Evolutionary conservation across 352 stramenopile species (phyloP).

Genomic region (Phytophthora capsici): DNA sequence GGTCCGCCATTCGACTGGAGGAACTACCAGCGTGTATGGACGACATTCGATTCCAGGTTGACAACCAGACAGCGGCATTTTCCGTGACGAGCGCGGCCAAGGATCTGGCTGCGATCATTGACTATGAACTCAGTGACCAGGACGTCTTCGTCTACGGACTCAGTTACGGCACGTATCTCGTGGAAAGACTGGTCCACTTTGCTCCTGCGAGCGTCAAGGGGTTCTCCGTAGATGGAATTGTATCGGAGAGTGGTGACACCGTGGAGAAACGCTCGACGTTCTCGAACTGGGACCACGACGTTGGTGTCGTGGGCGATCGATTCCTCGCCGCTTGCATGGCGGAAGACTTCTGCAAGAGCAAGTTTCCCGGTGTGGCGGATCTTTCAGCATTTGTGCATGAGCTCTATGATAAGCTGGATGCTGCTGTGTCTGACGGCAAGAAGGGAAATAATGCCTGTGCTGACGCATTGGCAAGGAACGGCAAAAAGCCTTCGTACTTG

Average conservation of each 20-base stretch:
- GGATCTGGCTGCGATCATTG: constrained; percentile 64
- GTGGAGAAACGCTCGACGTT: constrained; percentile 71
- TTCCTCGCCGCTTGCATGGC: constrained; percentile 64
- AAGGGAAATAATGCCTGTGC: constrained; percentile 54
- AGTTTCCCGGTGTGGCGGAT: constrained; percentile 63
- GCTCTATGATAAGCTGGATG: constrained; percentile 64
- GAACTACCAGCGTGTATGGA: constrained; percentile 75
- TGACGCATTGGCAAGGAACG: constrained; percentile 48
- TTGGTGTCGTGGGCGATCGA: constrained; percentile 60
- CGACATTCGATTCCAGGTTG: constrained; percentile 75
- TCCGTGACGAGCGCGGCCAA: constrained; percentile 78
- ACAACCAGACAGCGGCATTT: constrained; percentile 73
- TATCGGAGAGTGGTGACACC: constrained; percentile 60
- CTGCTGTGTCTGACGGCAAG: constrained; percentile 40
- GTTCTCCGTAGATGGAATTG: constrained; percentile 71
- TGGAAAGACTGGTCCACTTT: constrained; percentile 69
- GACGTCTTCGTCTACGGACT: constrained; percentile 79
- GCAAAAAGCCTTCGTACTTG: constrained; percentile 65
- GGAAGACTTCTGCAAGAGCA: constrained; percentile 67
- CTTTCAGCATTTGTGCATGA: constrained; percentile 55
- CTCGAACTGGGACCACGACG: constrained; percentile 83
- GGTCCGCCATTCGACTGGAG: constrained; percentile 52
- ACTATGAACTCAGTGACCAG: constrained; percentile 49
- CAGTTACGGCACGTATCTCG: constrained; percentile 80
- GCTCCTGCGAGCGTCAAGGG: constrained; percentile 49